Evolutionary conservation across 177 flowering plant species (phyloP).

Genomic region (Telopea speciosissima): DNA sequence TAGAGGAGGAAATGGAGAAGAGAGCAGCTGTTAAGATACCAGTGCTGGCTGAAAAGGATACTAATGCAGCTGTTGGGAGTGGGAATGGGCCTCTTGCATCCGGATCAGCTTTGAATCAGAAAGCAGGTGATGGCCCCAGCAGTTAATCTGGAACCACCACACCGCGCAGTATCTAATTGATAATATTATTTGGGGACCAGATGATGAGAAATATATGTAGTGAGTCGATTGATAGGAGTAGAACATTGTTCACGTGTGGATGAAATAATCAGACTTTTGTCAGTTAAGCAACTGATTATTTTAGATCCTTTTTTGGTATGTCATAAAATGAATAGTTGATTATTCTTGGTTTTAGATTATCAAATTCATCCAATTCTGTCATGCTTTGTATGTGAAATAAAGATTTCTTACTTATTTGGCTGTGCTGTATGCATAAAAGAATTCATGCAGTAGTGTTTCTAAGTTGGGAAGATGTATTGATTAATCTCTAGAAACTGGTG

Average conservation of each 20-base stretch:
- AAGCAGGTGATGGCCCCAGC: constrained; percentile 32
- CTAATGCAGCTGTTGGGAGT: not conserved
- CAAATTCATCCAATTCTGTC: not conserved
- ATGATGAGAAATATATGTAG: constrained; percentile 3
- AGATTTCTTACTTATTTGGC: too few species aligned
- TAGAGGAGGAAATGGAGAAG: constrained; percentile 46
- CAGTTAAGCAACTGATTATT: constrained; percentile 14
- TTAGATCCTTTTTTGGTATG: constrained; percentile 4
- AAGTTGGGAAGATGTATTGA: too few species aligned
- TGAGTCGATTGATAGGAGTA: constrained; percentile 3
- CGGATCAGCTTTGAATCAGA: constrained; percentile 24
- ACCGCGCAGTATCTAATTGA: constrained; percentile 26
- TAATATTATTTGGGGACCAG: not conserved
- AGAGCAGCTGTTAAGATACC: constrained; percentile 49
- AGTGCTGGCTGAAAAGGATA: constrained; percentile 35
- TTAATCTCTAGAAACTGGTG: too few species aligned
- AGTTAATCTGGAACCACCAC: constrained; percentile 36
- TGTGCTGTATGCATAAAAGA: too few species aligned
- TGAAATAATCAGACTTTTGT: constrained; percentile 13
- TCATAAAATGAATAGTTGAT: constrained; percentile 1
- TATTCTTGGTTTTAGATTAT: not conserved
- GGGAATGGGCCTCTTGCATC: constrained; percentile 29
- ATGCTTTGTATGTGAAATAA: too few species aligned
- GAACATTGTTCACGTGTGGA: not conserved
- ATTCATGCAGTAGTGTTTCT: too few species aligned